Evolutionary conservation across 1,284 basidiomycete genomes (phyloP).

Genomic region (Sutorius eximius): DNA sequence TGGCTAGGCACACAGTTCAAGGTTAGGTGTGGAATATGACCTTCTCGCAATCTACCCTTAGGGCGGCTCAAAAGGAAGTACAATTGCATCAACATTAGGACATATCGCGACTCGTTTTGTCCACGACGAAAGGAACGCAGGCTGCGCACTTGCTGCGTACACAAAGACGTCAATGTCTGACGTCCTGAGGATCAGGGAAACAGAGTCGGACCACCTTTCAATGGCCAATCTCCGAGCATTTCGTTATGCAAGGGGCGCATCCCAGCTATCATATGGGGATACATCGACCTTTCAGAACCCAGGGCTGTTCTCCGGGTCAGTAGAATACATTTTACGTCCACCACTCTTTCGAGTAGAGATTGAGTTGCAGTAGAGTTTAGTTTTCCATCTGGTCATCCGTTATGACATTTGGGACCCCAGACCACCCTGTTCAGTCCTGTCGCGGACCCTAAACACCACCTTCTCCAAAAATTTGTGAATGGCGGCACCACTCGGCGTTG

Average conservation of each 20-base stretch:
- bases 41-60: not conserved
- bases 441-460: conserved; percentile 23
- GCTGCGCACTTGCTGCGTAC: not conserved
- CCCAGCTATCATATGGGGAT: not conserved
- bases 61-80: not conserved
- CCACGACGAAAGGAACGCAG: not conserved
- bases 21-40: not conserved
- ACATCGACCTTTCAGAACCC: not conserved
- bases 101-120: not conserved
- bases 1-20: not conserved
- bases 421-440: not conserved
- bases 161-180: not conserved
- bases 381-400: no score
- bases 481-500: conserved; percentile 6
- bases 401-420: not conserved
- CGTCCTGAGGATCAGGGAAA: not conserved
- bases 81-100: not conserved
- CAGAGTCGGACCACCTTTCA: not conserved
- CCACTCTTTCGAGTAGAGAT: not conserved
- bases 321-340: not conserved
- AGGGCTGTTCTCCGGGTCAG: not conserved
- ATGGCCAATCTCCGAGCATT: not conserved
- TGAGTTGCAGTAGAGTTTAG: not conserved
- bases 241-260: not conserved
- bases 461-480: conserved; percentile 11